Evolutionary conservation across 768 basidiomycete species (phyloP).

Genomic region (Sporobolomyces phaffii): DNA sequence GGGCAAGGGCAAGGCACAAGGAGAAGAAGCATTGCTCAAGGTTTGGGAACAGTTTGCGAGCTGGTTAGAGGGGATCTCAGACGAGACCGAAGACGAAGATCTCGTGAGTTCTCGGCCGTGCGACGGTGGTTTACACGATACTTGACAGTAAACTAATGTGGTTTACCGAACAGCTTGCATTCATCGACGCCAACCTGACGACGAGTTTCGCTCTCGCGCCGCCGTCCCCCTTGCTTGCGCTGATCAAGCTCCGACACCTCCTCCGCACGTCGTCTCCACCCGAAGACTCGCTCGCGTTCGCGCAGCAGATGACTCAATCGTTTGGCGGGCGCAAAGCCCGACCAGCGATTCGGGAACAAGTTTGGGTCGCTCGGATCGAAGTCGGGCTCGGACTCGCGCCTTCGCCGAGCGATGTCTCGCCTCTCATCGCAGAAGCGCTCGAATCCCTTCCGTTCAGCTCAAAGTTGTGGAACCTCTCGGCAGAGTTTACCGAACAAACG

Average conservation of each 20-base stretch:
- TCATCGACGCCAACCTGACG: slow-evolving; percentile 27
- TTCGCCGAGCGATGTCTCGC: neutral
- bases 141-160: no score
- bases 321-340: neutral
- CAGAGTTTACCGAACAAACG: slow-evolving; percentile 16
- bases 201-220: slow-evolving; percentile 17
- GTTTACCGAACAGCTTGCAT: no score
- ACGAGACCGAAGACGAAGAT: slow-evolving; percentile 37
- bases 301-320: slow-evolving; percentile 2
- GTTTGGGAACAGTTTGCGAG: slow-evolving; percentile 49
- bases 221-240: slow-evolving; percentile 21
- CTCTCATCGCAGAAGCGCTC: neutral
- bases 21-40: slow-evolving; percentile 28
- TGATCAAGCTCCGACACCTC: slow-evolving; percentile 30
- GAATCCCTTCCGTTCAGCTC: slow-evolving; percentile 18
- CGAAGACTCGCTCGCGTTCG: neutral
- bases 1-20: slow-evolving; percentile 25
- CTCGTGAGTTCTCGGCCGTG: slow-evolving; percentile 42
- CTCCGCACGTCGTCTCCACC: slow-evolving; percentile 10
- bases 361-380: slow-evolving; percentile 37
- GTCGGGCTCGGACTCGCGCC: slow-evolving; percentile 1
- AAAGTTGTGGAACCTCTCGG: slow-evolving; percentile 33
- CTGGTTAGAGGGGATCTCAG: slow-evolving; percentile 51
- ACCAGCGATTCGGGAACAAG: slow-evolving; percentile 20
- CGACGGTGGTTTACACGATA: no score